Evolutionary conservation across 441 rosid genomes (phyloP).

Genomic region (Populus tomentosa): DNA sequence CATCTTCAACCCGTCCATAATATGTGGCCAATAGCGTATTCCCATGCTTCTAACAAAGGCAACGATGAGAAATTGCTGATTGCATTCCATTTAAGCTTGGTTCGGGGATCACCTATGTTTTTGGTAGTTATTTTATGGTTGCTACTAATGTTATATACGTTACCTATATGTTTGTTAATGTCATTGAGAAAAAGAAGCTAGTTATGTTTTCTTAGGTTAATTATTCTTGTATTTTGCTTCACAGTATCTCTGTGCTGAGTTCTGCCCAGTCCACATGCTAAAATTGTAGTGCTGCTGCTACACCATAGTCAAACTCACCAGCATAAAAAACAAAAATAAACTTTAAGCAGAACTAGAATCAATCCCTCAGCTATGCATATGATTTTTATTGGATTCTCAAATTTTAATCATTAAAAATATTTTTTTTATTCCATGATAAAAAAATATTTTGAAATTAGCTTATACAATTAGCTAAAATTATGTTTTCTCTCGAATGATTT

Average conservation of each 20-base stretch:
- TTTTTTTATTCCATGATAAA: no score
- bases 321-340: no score
- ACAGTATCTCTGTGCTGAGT: background rate
- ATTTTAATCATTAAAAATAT: no score
- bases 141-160: background rate
- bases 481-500: no score
- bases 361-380: no score
- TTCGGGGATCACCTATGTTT: background rate
- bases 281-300: background rate
- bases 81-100: background rate
- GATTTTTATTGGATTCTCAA: no score
- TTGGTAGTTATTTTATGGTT: background rate
- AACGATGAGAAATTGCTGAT: background rate
- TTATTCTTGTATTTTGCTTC: background rate
- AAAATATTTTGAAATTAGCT: no score
- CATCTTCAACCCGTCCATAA: background rate
- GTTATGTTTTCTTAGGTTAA: background rate
- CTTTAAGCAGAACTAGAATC: no score
- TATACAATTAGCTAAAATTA: no score
- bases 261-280: background rate
- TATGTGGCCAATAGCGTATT: background rate
- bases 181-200: background rate
- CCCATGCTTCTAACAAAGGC: background rate
- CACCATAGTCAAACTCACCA: background rate
- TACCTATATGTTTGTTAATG: background rate